Base-by-base conservation (phyloP, 2,329 filamentous ascomycete genomes). In the Pseudonectria foliicola region DNA sequence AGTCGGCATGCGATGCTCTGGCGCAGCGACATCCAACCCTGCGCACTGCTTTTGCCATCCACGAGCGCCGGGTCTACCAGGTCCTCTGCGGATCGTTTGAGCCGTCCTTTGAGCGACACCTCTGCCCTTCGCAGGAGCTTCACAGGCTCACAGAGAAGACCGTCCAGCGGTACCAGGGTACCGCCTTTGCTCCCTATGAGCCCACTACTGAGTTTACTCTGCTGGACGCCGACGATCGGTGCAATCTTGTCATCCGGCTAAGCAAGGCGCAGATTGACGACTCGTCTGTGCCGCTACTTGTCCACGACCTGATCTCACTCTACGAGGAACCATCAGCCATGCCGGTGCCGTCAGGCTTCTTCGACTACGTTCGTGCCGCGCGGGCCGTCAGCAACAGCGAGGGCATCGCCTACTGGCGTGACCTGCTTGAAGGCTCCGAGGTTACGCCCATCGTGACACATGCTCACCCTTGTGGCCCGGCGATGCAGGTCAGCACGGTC, bases 161-260 rank as follows among this genome's bases (percentile, higher is more conserved):
- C 2, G 54, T 73, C 40, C 61, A 57, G 38, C 60, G 63, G 24
- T 65, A 71, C 27, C 67, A 70, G 30, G 40, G 44, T 1, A 43
- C 53, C 2, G 50, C 57, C 0, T 56, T 68, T 15, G 57, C 63
- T 4, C 68, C 71, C 21, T 54, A 57, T 3, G 52, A 54, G 1
- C 70, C 71, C 0, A 51, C 67, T 13, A 74, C 71, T 5, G 66
- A 65, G 31, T 75, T 75, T 44, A 63, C 60, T 24, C 70, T 71
- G 31, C 37, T 75, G 4, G 70, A 74, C 26, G 66, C 62, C 0
- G 64, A 61, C 7, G 64, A 68, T 38, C 66, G 65, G 25, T 68
- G 68, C 4, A 62, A 61, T 0, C 56, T 75, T 2, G 47, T 74
- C 1, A 46, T 75, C 30, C 59, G 70, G 10, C 53, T 75, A 0